These are phyloP conservation scores for Russula foetens DNA, from an alignment of 768 basidiomycete species.

Conservation along the genomic window DNA sequence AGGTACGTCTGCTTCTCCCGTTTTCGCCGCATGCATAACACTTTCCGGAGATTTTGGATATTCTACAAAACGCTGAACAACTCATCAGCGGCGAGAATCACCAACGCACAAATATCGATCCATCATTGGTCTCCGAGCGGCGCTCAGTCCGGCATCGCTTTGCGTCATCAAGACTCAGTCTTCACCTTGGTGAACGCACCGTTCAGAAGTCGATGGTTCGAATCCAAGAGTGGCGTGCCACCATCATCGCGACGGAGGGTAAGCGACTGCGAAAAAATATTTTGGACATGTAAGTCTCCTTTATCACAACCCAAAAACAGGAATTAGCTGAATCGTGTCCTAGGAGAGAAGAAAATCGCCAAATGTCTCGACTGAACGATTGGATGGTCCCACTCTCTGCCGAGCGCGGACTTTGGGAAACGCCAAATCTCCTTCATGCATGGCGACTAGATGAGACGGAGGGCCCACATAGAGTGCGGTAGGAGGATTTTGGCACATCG, in stretches of 20 bases:
- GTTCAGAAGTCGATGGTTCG: constrained; percentile 54
- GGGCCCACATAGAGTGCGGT: constrained; percentile 83
- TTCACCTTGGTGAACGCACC: constrained; percentile 55
- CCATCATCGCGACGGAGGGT: constrained; percentile 57
- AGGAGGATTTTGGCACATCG: constrained; percentile 13
- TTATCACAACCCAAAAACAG: not conserved
- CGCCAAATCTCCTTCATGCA: constrained; percentile 34
- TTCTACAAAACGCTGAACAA: constrained; percentile 44
- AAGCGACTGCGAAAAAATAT: constrained; percentile 64
- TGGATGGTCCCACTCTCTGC: constrained; percentile 56
- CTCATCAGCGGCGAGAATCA: constrained; percentile 41
- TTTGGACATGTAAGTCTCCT: constrained; percentile 55
- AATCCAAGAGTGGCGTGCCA: constrained; percentile 67
- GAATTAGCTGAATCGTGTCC: not conserved
- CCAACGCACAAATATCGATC: constrained; percentile 44
- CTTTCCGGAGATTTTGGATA: constrained; percentile 46
- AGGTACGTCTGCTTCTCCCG: constrained; percentile 35
- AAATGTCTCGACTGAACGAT: constrained; percentile 50
- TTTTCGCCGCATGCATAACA: not conserved
- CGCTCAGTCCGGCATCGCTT: constrained; percentile 45
- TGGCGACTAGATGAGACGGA: constrained; percentile 93
- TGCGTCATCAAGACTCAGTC: constrained; percentile 49
- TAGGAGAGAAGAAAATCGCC: constrained; percentile 73
- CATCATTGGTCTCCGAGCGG: constrained; percentile 42
- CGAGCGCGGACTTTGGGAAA: constrained; percentile 81